phyloP scores from a whole-genome alignment of 768 basidiomycete genomes.

The Mycena latifolia region DNA sequence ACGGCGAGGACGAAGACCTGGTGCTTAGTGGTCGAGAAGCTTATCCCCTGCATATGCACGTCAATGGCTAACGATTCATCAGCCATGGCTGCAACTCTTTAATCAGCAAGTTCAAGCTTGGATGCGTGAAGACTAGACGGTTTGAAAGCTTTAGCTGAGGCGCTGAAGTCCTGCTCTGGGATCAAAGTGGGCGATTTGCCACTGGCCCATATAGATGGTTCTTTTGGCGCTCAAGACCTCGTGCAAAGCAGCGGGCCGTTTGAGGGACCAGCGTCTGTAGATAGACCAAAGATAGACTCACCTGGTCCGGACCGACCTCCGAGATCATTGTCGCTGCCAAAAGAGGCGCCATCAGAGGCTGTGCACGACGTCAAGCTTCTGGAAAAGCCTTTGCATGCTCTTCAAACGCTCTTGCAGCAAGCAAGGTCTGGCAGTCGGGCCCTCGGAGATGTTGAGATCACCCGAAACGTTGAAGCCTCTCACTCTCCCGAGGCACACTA shows the following conservation, averaged over 20 bases:
- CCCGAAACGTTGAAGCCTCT: too few species aligned
- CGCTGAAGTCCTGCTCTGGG: background rate
- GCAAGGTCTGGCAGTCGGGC: too few species aligned
- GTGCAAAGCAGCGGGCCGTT: slow-evolving; percentile 2
- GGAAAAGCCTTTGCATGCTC: too few species aligned
- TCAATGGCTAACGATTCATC: slow-evolving; percentile 3
- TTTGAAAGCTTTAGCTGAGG: background rate
- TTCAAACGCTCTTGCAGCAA: too few species aligned
- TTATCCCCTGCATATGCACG: slow-evolving; percentile 47
- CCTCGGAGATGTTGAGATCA: too few species aligned
- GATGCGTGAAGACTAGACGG: too few species aligned
- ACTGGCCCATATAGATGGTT: background rate
- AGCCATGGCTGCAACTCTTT: slow-evolving; percentile 9
- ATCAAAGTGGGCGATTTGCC: background rate
- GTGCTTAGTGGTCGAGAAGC: slow-evolving; percentile 42
- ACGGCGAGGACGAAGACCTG: slow-evolving; percentile 40
- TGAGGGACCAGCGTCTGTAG: background rate
- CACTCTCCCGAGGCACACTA: too few species aligned
- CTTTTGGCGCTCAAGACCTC: slow-evolving; percentile 5
- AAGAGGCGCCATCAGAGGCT: background rate
- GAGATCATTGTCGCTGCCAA: background rate
- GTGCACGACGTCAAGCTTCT: background rate
- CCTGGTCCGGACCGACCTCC: slow-evolving; percentile 4
- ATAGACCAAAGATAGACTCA: too few species aligned
- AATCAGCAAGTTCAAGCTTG: background rate